phyloP scores from a whole-genome alignment of 768 basidiomycete genomes.

The Lactarius akahatsu region DNA sequence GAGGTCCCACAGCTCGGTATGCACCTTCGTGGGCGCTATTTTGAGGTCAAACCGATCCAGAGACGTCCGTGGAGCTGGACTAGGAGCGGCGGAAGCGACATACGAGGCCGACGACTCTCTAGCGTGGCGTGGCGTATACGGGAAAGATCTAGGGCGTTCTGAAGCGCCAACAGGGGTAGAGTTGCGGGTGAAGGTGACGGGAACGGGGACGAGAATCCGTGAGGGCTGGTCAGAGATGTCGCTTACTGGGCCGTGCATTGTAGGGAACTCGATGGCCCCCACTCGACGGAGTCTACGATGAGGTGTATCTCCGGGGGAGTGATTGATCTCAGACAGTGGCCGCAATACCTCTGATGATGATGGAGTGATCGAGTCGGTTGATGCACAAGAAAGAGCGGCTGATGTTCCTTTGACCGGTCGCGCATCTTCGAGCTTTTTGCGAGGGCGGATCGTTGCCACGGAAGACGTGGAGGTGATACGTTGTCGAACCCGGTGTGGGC shows the following conservation, averaged over 20 bases:
- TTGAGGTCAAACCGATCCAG: slow-evolving; percentile 28
- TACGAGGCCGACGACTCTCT: slow-evolving; percentile 12
- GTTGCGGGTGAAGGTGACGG: background rate
- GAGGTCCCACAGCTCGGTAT: slow-evolving; percentile 29
- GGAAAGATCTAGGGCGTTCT: background rate
- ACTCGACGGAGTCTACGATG: slow-evolving; percentile 29
- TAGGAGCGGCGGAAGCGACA: slow-evolving; percentile 4
- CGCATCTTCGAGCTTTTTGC: slow-evolving; percentile 15
- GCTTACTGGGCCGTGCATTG: slow-evolving; percentile 3
- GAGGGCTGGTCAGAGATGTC: slow-evolving; percentile 10
- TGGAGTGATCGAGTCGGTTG: slow-evolving; percentile 12
- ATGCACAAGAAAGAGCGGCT: slow-evolving; percentile 1
- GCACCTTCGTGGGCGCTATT: slow-evolving; percentile 21
- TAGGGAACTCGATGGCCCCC: slow-evolving; percentile 25
- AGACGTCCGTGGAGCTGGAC: slow-evolving; percentile 9
- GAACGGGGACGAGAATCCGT: slow-evolving; percentile 11
- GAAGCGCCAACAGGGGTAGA: background rate
- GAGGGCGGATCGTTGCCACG: slow-evolving; percentile 27
- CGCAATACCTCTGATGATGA: slow-evolving; percentile 17
- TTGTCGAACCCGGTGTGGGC: slow-evolving; percentile 26
- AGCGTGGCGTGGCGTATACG: background rate
- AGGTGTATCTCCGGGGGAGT: slow-evolving; percentile 12
- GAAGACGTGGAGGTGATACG: slow-evolving; percentile 29
- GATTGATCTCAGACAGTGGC: slow-evolving; percentile 27
- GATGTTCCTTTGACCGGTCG: slow-evolving; percentile 7